phyloP scores from a whole-genome alignment of 1,139 yeast species.

The Taphrina wiesneri region DNA sequence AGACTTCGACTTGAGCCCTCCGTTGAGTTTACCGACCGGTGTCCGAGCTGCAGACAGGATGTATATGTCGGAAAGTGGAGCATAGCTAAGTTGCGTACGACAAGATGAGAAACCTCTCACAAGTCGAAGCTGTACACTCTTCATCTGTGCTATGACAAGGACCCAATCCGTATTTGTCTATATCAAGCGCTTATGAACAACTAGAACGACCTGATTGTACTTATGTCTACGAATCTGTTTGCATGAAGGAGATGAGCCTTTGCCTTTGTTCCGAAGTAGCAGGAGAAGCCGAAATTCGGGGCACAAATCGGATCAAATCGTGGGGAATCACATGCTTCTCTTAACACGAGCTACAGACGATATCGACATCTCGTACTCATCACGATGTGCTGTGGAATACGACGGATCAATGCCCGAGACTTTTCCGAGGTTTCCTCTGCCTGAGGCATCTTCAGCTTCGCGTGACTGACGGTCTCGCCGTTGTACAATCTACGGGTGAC shows the following conservation, averaged over 20 bases:
- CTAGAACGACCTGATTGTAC: no score
- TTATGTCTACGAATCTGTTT: no score
- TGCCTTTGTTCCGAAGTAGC: no score
- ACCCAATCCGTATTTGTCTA: no score
- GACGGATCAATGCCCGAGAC: neutral
- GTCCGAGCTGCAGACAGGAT: slow-evolving; percentile 91
- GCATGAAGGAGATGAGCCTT: no score
- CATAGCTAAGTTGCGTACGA: neutral
- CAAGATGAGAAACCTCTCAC: neutral
- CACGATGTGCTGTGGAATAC: neutral
- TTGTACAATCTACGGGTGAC: no score
- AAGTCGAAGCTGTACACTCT: neutral
- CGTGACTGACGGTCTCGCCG: no score
- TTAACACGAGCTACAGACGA: neutral
- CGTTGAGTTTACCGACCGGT: slow-evolving; percentile 92
- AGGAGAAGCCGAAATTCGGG: neutral
- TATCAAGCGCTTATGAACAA: no score
- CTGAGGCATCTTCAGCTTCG: no score
- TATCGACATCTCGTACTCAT: neutral
- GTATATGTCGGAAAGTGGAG: slow-evolving; percentile 55
- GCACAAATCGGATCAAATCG: neutral
- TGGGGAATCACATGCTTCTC: neutral
- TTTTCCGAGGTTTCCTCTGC: no score
- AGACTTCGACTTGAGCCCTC: slow-evolving; percentile 68
- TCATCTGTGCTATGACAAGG: neutral